Evolutionary conservation across 2,329 filamentous ascomycete species (phyloP).

Genomic region (Myriosclerotinia duriaeana): DNA sequence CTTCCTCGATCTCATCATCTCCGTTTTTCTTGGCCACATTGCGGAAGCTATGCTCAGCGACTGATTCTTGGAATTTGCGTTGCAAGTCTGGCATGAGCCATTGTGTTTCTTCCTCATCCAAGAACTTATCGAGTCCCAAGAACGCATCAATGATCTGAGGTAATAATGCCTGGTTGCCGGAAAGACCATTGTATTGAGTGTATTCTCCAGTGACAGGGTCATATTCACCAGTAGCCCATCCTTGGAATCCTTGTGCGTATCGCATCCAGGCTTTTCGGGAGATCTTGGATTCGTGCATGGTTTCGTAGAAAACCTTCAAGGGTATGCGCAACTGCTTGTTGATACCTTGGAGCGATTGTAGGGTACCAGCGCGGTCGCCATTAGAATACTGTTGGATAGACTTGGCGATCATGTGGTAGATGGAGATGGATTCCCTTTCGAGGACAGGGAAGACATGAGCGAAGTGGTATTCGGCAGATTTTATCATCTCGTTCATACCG

Average conservation of each 20-base stretch:
- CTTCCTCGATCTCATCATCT: conserved; percentile 33
- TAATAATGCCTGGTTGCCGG: conserved; percentile 42
- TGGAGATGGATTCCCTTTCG: conserved; percentile 30
- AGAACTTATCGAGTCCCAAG: conserved; percentile 41
- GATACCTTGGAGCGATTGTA: conserved; percentile 15
- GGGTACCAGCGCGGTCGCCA: conserved; percentile 13
- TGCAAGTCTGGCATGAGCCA: conserved; percentile 19
- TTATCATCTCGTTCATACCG: conserved; percentile 37
- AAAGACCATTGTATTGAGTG: conserved; percentile 42
- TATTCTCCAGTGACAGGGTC: conserved; percentile 32
- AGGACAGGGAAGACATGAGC: conserved; percentile 39
- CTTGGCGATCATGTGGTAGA: conserved; percentile 19
- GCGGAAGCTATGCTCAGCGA: conserved; percentile 18
- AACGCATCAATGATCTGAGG: conserved; percentile 44
- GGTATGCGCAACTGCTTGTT: conserved; percentile 32
- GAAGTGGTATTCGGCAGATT: conserved; percentile 40
- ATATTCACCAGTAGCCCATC: conserved; percentile 41
- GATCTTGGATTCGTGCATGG: conserved; percentile 37
- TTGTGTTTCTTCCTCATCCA: conserved; percentile 30
- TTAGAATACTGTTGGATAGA: conserved; percentile 17
- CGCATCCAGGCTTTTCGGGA: conserved; percentile 40
- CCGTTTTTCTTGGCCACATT: conserved; percentile 22
- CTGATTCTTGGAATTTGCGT: conserved; percentile 15
- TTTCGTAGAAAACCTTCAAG: conserved; percentile 38
- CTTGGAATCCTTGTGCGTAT: conserved; percentile 42